Base-by-base conservation (phyloP, 1,139 yeast species). In the Blastobotrys aristatus region DNA sequence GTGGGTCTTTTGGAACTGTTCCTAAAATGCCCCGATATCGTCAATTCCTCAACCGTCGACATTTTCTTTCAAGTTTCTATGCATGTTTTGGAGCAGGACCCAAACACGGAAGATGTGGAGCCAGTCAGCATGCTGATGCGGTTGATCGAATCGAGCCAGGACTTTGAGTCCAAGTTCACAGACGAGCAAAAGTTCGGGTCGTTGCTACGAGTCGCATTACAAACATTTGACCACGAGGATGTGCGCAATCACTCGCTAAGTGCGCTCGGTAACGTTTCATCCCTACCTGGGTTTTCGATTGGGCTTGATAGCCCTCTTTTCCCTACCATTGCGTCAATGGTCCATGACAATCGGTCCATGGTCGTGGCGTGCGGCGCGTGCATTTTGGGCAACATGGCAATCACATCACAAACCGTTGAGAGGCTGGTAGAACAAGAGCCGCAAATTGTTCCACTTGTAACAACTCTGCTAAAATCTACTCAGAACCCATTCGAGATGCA, bases 401-500 rank as follows among this genome's bases (percentile, higher is more conserved):
- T 51, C 24, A 47, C 51, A 20, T n/a, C 40, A 10, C 53, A 45
- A n/a, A 30, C n/a, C 10, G 57, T 52, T 4, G 38, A 43, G 10
- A 32, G 27, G 11, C 35, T 58, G 14, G 34, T 55, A 5, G 36
- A 46, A n/a, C 35, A 34, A 1, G 36, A 39, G 32, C 57, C 59
- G 1, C 33, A 41, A 3, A 22, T 57, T 10, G 41, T 52, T 18
- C 40, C 38, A 6, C 10, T 41, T 4, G 43, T 49, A 11, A 43
- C 53, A 47, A 21, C 27, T 13, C 33, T 46, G 14, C 38, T 47
- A 20, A 16, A 16, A 27, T 16, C 14, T 13, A 48, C 54, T 50
- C 31, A 44, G 22, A 34, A 50, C 40, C 54, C 59, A 4, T 52
- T 52, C 42, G 62, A 54, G 38, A 47, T 60, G 13, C 65, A 60